These are phyloP conservation scores for Rosa rugosa DNA, from an alignment of 306 rosid genomes.

Conservation along the genomic window DNA sequence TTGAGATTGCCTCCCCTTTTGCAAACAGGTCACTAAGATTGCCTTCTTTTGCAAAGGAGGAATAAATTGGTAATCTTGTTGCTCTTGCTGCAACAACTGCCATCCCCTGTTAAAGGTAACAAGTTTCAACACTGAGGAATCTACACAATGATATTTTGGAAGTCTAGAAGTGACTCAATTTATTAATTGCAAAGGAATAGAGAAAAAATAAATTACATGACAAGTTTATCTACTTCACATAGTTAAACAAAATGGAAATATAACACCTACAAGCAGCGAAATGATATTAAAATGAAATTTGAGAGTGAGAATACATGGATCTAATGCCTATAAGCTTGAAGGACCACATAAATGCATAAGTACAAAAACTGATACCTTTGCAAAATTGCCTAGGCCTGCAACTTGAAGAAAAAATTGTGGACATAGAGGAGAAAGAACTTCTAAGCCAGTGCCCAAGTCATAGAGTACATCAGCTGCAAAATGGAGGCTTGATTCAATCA, in stretches of 20 bases:
- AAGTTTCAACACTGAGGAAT: constrained; percentile 15
- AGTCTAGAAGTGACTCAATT: neutral
- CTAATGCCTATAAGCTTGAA: neutral
- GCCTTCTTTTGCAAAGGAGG: constrained; percentile 97
- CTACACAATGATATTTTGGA: neutral
- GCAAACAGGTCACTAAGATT: constrained; percentile 98
- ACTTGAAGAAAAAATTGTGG: constrained; percentile 93
- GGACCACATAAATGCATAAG: neutral
- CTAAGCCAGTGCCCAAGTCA: constrained; percentile 91
- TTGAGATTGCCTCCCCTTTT: constrained; percentile 98
- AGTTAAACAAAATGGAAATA: neutral
- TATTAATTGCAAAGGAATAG: neutral
- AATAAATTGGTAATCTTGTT: constrained; percentile 97
- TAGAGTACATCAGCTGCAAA: constrained; percentile 89
- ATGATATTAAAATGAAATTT: neutral
- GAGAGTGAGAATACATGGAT: neutral
- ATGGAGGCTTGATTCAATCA: constrained; percentile 28
- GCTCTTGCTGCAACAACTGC: constrained; percentile 99
- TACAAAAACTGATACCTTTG: constrained; percentile 52
- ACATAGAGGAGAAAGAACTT: constrained; percentile 93
- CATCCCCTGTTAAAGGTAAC: constrained; percentile 65
- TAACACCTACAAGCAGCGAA: neutral
- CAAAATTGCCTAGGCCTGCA: constrained; percentile 95
- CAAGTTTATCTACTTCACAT: neutral
- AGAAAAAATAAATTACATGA: neutral